Evolutionary conservation across 2,329 filamentous ascomycete genomes (phyloP), one percentile per base, ranked within the genome.

Genomic region (Talaromyces amestolkiae): DNA sequence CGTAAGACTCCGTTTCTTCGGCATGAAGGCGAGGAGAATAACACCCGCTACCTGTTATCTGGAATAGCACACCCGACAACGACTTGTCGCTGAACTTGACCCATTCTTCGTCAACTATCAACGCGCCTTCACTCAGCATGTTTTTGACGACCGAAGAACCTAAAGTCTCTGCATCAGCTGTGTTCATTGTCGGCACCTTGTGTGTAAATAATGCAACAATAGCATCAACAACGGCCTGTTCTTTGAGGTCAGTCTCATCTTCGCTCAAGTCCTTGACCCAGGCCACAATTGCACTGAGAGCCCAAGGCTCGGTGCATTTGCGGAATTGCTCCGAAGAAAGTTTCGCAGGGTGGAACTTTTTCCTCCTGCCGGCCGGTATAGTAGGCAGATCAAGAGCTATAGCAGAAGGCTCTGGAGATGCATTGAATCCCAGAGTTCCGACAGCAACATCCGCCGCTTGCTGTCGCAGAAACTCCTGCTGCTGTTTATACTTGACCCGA

Each of bases 181-280:
- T 94, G 72, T 99, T 98, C 92, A 99, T 97, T 0, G 93, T 99
- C 0, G 95, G 93, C 0, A 99, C 93, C 77, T 97, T 98, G 78
- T 91, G 87, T 1, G 92, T 96, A 76, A 99, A 98, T 7, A 99
- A 82, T 35, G 89, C 91, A 49, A 97, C 89, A 49, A 99, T 84
- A 2, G 92, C 93, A 70, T 98, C 93, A 66, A 92, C 89, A 61
- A 99, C 88, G 1, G 91, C 89, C 73, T 92, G 91, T 73, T 91
- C 87, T 74, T 91, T 93, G 56, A 99, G 81, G 76, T 99, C 93
- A 11, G 89, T 88, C 73, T 97, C 94, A 45, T 94, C 93, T 71
- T 97, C 93, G 17, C 92, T 92, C 86, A 98, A 90, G 65, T 90
- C 88, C 66, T 91, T 89, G 66, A 98, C 84, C 95, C 95, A 99